Evolutionary conservation across 257 asterid species (phyloP).

Genomic region (Paraleonurus japonicus): DNA sequence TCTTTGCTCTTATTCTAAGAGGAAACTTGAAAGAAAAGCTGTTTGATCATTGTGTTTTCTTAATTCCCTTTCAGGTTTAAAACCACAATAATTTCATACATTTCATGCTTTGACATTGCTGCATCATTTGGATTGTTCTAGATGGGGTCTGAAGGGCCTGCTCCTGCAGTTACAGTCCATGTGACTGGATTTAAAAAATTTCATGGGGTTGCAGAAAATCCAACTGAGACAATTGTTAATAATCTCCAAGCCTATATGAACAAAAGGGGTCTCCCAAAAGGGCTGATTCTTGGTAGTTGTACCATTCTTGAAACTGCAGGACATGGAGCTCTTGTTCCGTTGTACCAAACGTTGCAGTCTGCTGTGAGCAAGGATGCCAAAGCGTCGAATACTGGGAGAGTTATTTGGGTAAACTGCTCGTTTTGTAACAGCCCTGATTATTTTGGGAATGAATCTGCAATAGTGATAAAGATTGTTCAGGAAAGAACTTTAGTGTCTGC

Average conservation of each 20-base stretch:
- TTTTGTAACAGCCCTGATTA: neutral
- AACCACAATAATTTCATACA: slow-evolving; percentile 3
- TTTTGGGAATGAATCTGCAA: neutral
- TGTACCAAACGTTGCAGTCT: slow-evolving; percentile 81
- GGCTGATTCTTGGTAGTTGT: slow-evolving; percentile 86
- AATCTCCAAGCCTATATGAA: slow-evolving; percentile 74
- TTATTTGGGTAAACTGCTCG: slow-evolving; percentile 71
- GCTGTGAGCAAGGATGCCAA: slow-evolving; percentile 44
- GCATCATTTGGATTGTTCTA: slow-evolving; percentile 31
- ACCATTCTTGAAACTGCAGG: slow-evolving; percentile 94
- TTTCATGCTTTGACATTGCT: slow-evolving; percentile 34
- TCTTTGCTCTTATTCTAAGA: neutral
- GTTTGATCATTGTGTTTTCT: slow-evolving; percentile 7
- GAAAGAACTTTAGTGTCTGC: neutral
- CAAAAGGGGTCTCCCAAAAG: slow-evolving; percentile 73
- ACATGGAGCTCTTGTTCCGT: slow-evolving; percentile 74
- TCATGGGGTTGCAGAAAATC: slow-evolving; percentile 94
- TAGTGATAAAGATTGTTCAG: neutral
- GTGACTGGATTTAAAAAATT: slow-evolving; percentile 91
- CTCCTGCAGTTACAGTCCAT: slow-evolving; percentile 74
- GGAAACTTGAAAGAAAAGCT: neutral
- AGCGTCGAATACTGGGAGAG: slow-evolving; percentile 43
- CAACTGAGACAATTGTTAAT: slow-evolving; percentile 81
- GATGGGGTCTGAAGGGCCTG: slow-evolving; percentile 97
- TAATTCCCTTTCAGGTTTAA: slow-evolving; percentile 30